Percentiles rank a stretch among this genome's conserved stretches.
phyloP scores from a whole-genome alignment of 2,329 filamentous ascomycete species.

The Sphaerostilbella broomeana region DNA sequence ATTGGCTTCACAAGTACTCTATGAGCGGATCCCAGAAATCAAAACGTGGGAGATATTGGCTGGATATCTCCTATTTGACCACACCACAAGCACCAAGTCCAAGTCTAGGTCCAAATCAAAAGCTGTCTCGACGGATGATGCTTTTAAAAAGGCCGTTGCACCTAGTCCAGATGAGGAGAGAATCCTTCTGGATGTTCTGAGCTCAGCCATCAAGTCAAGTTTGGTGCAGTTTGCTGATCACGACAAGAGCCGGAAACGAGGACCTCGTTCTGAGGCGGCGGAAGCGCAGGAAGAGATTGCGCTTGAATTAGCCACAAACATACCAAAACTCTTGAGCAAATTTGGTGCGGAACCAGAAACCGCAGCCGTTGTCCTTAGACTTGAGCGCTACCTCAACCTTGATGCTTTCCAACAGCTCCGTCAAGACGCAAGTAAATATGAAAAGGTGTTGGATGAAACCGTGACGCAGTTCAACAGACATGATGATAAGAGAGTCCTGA shows the following conservation, averaged over 20 bases:
- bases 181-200: conserved; percentile 80
- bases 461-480: conserved; percentile 93
- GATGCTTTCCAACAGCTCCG: conserved; percentile 83
- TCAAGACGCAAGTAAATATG: conserved; percentile 76
- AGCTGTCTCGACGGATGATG: conserved; percentile 47
- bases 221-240: conserved; percentile 61
- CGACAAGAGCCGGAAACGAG: conserved; percentile 52
- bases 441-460: conserved; percentile 79
- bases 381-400: conserved; percentile 81
- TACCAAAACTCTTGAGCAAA: conserved; percentile 84
- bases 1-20: conserved; percentile 78
- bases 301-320: conserved; percentile 66
- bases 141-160: conserved; percentile 65
- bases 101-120: conserved; percentile 47
- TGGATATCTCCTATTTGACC: conserved; percentile 87
- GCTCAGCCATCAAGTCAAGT: conserved; percentile 70
- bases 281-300: conserved; percentile 75
- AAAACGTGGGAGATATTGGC: conserved; percentile 82
- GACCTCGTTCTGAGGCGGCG: conserved; percentile 54
- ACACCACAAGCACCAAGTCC: conserved; percentile 58
- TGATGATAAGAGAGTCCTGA: conserved; percentile 75
- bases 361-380: conserved; percentile 73
- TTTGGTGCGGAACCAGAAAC: conserved; percentile 86
- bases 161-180: conserved; percentile 72
- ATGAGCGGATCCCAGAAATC: conserved; percentile 73